A percentile compares a stretch with the other conserved stretches of the same genome.
These are phyloP conservation scores for Fusarium oligoseptatum DNA, from an alignment of 2,329 filamentous ascomycete species.

Conservation along the genomic window DNA sequence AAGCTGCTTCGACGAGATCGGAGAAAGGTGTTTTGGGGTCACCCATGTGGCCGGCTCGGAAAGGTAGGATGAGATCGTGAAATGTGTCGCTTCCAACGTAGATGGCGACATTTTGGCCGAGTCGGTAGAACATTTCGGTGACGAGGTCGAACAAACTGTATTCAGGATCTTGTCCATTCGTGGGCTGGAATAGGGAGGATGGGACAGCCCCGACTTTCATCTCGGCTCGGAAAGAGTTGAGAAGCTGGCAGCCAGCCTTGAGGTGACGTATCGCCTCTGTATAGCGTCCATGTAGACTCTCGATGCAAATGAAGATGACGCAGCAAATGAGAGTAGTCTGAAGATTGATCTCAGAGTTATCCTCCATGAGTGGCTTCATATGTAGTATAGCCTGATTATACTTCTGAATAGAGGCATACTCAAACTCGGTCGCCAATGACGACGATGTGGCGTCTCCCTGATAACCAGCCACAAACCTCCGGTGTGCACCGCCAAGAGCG, in stretches of 20 bases:
- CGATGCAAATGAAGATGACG: constrained; percentile 43
- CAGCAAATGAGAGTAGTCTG: constrained; percentile 39
- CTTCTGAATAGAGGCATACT: constrained; percentile 30
- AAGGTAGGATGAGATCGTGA: constrained; percentile 23
- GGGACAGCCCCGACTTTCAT: not conserved
- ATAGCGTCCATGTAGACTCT: constrained; percentile 38
- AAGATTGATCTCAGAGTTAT: constrained; percentile 21
- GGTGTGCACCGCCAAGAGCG: constrained; percentile 17
- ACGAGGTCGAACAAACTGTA: constrained; percentile 18
- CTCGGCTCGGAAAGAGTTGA: constrained; percentile 15
- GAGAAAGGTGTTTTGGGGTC: constrained; percentile 23
- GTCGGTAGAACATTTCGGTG: constrained; percentile 29
- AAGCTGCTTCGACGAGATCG: constrained; percentile 15
- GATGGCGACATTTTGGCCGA: constrained; percentile 29
- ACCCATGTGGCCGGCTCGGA: constrained; percentile 5
- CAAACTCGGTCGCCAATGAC: not conserved
- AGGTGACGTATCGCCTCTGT: constrained; percentile 40
- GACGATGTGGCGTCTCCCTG: not conserved
- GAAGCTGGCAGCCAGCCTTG: constrained; percentile 30
- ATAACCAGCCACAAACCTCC: not conserved
- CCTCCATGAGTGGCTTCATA: constrained; percentile 36
- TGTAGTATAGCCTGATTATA: constrained; percentile 40
- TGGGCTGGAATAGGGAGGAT: not conserved
- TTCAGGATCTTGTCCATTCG: not conserved
- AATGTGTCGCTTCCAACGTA: constrained; percentile 34